These are phyloP conservation scores for Nicotiana noctiflora DNA, from an alignment of 257 asterid species.

Conservation along the genomic window DNA sequence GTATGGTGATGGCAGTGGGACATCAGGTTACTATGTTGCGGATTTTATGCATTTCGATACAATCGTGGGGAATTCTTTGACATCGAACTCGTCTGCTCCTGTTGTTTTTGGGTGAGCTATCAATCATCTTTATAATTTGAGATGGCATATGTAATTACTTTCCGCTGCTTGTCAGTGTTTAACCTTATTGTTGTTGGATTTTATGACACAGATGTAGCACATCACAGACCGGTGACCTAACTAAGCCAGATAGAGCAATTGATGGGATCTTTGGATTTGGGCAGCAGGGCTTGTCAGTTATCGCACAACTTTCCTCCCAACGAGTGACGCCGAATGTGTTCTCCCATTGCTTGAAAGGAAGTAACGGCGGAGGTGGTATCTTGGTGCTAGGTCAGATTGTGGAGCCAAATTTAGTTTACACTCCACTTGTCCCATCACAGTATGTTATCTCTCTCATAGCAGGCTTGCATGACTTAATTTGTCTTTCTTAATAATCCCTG, in stretches of 20 bases:
- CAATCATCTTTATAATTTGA: background rate
- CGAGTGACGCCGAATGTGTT: slow-evolving; percentile 68
- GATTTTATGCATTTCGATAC: slow-evolving; percentile 65
- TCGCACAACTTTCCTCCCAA: slow-evolving; percentile 86
- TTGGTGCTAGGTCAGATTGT: slow-evolving; percentile 85
- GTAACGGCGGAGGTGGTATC: slow-evolving; percentile 74
- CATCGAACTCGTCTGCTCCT: slow-evolving; percentile 61
- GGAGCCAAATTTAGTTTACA: slow-evolving; percentile 85
- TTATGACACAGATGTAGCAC: slow-evolving; percentile 82
- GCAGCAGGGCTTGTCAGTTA: slow-evolving; percentile 83
- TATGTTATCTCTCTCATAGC: slow-evolving; percentile 36
- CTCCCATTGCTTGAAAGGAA: slow-evolving; percentile 89
- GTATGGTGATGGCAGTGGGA: slow-evolving; percentile 97
- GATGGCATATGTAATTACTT: slow-evolving; percentile 2
- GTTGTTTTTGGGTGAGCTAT: slow-evolving; percentile 83
- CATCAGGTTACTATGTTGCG: slow-evolving; percentile 75
- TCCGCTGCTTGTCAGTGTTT: slow-evolving; percentile 4
- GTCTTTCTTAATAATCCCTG: background rate
- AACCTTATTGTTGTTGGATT: slow-evolving; percentile 54
- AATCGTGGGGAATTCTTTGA: slow-evolving; percentile 49
- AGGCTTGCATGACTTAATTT: background rate
- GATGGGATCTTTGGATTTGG: slow-evolving; percentile 99
- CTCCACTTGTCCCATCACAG: slow-evolving; percentile 93
- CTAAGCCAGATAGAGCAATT: slow-evolving; percentile 92
- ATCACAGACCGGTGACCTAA: slow-evolving; percentile 81